Evolutionary conservation across 2,329 filamentous ascomycete species (phyloP).

Genomic region (Chrysosporium queenslandicum): DNA sequence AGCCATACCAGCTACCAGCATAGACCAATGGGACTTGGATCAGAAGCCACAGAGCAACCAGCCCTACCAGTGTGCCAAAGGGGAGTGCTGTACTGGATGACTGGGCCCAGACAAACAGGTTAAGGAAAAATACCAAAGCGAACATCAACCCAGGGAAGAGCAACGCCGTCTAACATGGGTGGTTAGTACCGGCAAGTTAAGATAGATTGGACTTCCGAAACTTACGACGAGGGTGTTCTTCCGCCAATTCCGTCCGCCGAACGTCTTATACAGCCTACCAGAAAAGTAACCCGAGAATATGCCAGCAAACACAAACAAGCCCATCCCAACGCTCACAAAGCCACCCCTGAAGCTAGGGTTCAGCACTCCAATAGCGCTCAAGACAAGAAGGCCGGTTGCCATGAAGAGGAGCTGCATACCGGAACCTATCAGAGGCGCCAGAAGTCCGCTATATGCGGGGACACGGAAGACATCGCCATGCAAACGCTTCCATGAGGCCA

Average conservation of each 20-base stretch:
- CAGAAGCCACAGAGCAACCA: slow-evolving; percentile 69
- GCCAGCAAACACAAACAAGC: slow-evolving; percentile 73
- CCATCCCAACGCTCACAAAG: slow-evolving; percentile 73
- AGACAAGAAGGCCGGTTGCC: slow-evolving; percentile 58
- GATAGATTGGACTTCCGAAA: slow-evolving; percentile 1
- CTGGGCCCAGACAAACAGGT: slow-evolving; percentile 84
- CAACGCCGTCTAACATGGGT: slow-evolving; percentile 49
- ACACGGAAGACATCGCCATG: slow-evolving; percentile 80
- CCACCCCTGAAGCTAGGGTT: slow-evolving; percentile 86
- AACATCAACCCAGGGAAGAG: slow-evolving; percentile 74
- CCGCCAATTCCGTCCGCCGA: slow-evolving; percentile 63
- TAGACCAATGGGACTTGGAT: slow-evolving; percentile 81
- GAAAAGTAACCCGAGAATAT: slow-evolving; percentile 83
- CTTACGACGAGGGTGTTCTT: slow-evolving; percentile 60
- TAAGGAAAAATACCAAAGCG: slow-evolving; percentile 63
- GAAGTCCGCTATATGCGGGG: slow-evolving; percentile 57
- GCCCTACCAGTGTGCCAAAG: slow-evolving; percentile 63
- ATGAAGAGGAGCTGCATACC: slow-evolving; percentile 82
- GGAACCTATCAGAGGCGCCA: slow-evolving; percentile 73
- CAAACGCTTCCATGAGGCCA: slow-evolving; percentile 78
- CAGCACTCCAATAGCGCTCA: slow-evolving; percentile 66
- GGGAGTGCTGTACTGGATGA: slow-evolving; percentile 80
- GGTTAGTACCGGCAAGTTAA: slow-evolving; percentile 15
- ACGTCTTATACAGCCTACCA: slow-evolving; percentile 70
- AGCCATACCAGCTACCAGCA: slow-evolving; percentile 67